Evolutionary conservation across 371 early-diverging fungal genomes (phyloP).

Genomic region (Ordospora colligata): DNA sequence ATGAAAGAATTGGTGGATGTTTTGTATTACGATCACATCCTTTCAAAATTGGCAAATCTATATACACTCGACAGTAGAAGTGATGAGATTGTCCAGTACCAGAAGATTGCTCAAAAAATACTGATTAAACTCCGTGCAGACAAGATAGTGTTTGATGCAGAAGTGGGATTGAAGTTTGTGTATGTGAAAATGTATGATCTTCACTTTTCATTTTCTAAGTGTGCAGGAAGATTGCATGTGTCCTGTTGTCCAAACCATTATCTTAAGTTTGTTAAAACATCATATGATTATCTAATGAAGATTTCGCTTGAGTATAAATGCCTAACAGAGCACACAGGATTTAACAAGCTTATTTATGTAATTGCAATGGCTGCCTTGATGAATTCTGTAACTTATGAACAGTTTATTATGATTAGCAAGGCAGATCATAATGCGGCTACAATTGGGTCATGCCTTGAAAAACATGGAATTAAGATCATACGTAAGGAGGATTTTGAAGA

Average conservation of each 20-base stretch:
- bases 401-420: not conserved
- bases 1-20: conserved; percentile 4
- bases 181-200: not conserved
- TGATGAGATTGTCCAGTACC: not conserved
- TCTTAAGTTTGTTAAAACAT: not conserved
- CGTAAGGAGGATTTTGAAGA: not conserved
- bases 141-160: not conserved
- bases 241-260: not conserved
- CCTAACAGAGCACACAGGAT: not conserved
- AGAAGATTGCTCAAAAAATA: not conserved
- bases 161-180: not conserved
- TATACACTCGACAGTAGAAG: not conserved
- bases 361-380: not conserved
- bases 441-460: not conserved
- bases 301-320: not conserved
- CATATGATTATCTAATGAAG: not conserved
- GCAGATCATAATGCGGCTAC: not conserved
- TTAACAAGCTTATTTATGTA: not conserved
- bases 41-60: not conserved
- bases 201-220: not conserved
- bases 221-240: not conserved
- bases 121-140: conserved; percentile 1
- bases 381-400: not conserved
- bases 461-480: not conserved
- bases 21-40: not conserved